These are phyloP conservation scores for Calonectria fujianensis DNA, from an alignment of 2,329 filamentous ascomycete species.

Conservation along the genomic window DNA sequence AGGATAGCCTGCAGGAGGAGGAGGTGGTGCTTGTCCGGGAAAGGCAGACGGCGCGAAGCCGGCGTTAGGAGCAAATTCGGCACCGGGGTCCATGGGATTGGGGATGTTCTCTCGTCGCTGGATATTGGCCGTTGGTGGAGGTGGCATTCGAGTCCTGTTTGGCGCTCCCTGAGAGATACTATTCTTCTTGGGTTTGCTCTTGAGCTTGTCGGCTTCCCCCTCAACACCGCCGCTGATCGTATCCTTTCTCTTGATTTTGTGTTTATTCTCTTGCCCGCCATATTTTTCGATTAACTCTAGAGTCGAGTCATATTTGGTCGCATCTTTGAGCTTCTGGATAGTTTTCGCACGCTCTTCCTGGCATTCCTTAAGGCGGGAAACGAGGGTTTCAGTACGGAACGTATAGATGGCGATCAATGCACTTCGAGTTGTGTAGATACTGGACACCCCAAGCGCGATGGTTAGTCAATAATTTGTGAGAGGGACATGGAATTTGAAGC, in stretches of 20 bases:
- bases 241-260: constrained; percentile 58
- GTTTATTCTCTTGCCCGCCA: constrained; percentile 78
- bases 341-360: constrained; percentile 88
- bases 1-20: constrained; percentile 34
- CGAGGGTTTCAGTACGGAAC: constrained; percentile 84
- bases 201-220: constrained; percentile 40
- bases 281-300: constrained; percentile 96
- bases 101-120: constrained; percentile 62
- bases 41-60: constrained; percentile 61
- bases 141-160: constrained; percentile 69
- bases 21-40: constrained; percentile 45
- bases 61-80: constrained; percentile 86
- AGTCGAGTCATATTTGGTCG: constrained; percentile 97
- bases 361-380: constrained; percentile 81
- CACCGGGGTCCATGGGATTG: constrained; percentile 64
- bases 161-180: constrained; percentile 45
- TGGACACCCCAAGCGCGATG: constrained; percentile 59
- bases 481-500: constrained; percentile 52
- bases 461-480: constrained; percentile 41
- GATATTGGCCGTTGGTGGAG: constrained; percentile 79
- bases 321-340: constrained; percentile 94
- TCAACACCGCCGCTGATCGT: constrained; percentile 37
- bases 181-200: constrained; percentile 43
- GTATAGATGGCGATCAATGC: constrained; percentile 83
- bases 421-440: constrained; percentile 86